phyloP scores from a whole-genome alignment of 371 early-diverging fungal species.

The Neoconidiobolus thromboides region DNA sequence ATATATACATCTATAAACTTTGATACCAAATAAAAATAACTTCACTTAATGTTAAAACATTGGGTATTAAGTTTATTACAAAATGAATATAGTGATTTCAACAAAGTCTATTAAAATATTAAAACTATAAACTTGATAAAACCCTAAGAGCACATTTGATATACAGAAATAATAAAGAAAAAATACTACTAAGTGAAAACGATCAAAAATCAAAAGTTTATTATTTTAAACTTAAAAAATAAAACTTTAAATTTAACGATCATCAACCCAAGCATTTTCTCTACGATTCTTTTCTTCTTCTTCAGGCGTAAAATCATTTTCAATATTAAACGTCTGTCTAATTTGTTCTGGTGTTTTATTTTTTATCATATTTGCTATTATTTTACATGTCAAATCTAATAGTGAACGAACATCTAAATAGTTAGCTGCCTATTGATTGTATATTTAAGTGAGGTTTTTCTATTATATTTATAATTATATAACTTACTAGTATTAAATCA shows the following conservation, averaged over 20 bases:
- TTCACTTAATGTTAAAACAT: no score
- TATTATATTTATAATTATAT: background rate
- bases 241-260: conserved; percentile 6
- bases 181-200: no score
- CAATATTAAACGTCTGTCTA: conserved; percentile 60
- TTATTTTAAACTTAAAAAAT: background rate
- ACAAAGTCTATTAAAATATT: no score
- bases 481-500: conserved; percentile 43
- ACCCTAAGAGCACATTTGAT: no score
- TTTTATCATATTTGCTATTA: conserved; percentile 82
- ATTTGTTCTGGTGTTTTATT: conserved; percentile 74
- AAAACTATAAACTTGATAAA: no score
- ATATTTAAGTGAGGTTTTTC: background rate
- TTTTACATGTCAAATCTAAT: conserved; percentile 66
- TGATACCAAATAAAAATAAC: no score
- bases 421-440: conserved; percentile 43
- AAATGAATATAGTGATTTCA: no score
- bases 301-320: conserved; percentile 72
- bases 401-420: conserved; percentile 74
- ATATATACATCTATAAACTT: no score
- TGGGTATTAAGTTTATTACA: no score
- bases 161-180: no score
- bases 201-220: no score
- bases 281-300: conserved; percentile 46
- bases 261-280: conserved; percentile 32